Conservation (phyloP, 257 asterid species). For the Solanum sejunctum region DNA sequence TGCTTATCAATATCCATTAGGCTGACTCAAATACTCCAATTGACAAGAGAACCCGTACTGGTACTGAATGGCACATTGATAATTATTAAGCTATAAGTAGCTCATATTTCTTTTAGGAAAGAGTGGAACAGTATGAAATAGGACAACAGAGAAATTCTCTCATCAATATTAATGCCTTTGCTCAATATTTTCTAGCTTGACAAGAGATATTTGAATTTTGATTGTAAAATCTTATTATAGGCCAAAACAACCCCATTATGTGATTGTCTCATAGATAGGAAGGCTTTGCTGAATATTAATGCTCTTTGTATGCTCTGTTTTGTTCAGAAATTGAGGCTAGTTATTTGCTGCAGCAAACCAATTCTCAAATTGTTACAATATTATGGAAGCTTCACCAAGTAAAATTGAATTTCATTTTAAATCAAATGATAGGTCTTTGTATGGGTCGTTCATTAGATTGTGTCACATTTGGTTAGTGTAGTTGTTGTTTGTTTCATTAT, state of each 20-base stretch:
- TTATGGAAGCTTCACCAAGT: background rate
- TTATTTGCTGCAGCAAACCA: background rate
- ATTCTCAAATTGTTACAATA: background rate
- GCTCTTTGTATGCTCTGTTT: background rate
- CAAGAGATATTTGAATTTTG: background rate
- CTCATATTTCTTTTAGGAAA: background rate
- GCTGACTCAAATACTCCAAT: background rate
- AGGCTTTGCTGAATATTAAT: background rate
- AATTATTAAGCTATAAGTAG: background rate
- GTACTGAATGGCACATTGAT: background rate
- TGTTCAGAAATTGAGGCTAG: background rate
- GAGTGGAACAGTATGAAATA: background rate
- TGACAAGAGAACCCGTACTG: background rate
- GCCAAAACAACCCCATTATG: background rate
- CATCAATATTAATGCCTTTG: background rate
- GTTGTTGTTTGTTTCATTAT: background rate
- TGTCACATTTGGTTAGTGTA: background rate
- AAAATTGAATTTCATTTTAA: background rate
- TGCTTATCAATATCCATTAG: background rate
- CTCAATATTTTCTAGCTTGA: background rate
- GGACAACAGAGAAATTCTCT: background rate
- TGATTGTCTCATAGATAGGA: background rate
- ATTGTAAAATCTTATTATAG: background rate
- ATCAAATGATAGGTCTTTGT: background rate
- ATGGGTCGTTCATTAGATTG: background rate